Percentiles rank a stretch among this genome's conserved stretches.
These are phyloP conservation scores for Mucor piriformis DNA, from an alignment of 371 early-diverging fungal genomes.

Conservation along the genomic window DNA sequence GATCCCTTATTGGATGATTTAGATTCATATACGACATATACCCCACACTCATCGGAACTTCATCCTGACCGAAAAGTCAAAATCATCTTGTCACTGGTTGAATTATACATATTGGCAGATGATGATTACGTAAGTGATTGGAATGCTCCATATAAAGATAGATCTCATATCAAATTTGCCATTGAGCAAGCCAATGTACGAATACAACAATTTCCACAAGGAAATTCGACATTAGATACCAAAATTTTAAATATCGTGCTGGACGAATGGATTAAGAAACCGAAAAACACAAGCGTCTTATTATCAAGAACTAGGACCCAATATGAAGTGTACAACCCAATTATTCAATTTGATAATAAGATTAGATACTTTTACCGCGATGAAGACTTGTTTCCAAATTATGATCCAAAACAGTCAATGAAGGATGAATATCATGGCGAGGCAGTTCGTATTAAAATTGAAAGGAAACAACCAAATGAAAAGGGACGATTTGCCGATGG, in stretches of 20 bases:
- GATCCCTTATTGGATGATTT: constrained; percentile 14
- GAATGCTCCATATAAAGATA: constrained; percentile 22
- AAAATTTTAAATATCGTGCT: constrained; percentile 27
- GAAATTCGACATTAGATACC: constrained; percentile 31
- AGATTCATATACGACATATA: constrained; percentile 3
- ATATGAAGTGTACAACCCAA: constrained; percentile 34
- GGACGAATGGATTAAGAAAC: constrained; percentile 36
- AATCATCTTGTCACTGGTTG: constrained; percentile 41
- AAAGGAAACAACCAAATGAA: constrained; percentile 31
- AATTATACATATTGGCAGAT: constrained; percentile 45
- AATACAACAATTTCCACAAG: constrained; percentile 33
- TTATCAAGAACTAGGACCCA: constrained; percentile 8
- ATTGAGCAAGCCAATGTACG: constrained; percentile 41
- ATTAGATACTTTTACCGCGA: constrained; percentile 28
- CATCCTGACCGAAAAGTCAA: constrained; percentile 45
- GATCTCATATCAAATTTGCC: constrained; percentile 50
- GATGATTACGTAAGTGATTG: constrained; percentile 27
- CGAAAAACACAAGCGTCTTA: neutral
- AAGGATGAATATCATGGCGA: neutral
- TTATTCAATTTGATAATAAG: constrained; percentile 40
- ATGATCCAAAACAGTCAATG: neutral
- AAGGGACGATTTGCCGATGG: constrained; percentile 24
- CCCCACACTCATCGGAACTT: neutral
- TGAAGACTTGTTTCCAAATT: constrained; percentile 25
- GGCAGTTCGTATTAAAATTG: constrained; percentile 20